Evolutionary conservation across 257 asterid genomes (phyloP).

Genomic region (Solanum raphanifolium): DNA sequence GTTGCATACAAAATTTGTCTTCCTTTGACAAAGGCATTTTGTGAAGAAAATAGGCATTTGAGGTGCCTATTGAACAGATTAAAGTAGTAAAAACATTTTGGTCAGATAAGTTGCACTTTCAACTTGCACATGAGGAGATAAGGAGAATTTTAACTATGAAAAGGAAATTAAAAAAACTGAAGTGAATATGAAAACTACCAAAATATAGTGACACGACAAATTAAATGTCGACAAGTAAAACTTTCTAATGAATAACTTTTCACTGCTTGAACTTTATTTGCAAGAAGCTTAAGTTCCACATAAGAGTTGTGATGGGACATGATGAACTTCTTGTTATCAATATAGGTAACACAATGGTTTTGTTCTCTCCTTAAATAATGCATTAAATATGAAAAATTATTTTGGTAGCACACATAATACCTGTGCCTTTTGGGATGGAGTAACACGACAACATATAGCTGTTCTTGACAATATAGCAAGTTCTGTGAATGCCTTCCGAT

Average conservation of each 20-base stretch:
- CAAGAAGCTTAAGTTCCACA: neutral
- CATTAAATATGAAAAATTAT: neutral
- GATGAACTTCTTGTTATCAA: neutral
- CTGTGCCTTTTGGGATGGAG: slow-evolving; percentile 99
- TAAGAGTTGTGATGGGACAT: neutral
- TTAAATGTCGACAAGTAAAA: neutral
- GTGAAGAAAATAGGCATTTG: neutral
- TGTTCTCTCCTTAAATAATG: neutral
- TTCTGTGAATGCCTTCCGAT: slow-evolving; percentile 84
- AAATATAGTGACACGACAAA: neutral
- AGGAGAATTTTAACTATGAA: neutral
- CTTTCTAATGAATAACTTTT: neutral
- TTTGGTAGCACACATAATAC: slow-evolving; percentile 21
- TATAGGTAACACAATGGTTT: neutral
- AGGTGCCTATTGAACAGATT: neutral
- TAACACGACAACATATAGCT: slow-evolving; percentile 97
- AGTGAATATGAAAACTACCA: neutral
- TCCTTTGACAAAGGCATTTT: neutral
- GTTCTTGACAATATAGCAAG: slow-evolving; percentile 88
- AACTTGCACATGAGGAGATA: neutral
- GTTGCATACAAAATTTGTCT: neutral
- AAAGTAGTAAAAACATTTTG: neutral
- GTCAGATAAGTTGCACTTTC: neutral
- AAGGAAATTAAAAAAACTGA: neutral
- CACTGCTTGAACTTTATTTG: neutral